Percentiles rank a stretch among this genome's conserved stretches.
phyloP scores from a whole-genome alignment of 495 filamentous ascomycete species.

The Penicillium pulvis region DNA sequence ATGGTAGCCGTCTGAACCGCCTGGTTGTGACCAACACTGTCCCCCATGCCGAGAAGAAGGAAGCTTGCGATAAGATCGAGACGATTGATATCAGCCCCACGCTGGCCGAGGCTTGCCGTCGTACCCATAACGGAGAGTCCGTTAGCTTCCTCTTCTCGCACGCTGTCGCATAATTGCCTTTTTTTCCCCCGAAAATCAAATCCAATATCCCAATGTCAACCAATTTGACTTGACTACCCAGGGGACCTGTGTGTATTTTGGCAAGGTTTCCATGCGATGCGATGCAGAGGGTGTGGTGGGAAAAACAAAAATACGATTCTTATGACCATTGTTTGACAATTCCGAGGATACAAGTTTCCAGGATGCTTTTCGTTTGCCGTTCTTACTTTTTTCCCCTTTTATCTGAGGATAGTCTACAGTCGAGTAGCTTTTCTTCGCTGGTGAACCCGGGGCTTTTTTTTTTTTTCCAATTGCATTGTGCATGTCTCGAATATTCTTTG shows the following conservation, averaged over 20 bases:
- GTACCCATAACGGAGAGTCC: constrained; percentile 95
- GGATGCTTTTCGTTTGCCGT: constrained; percentile 14
- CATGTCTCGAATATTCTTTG: constrained; percentile 12
- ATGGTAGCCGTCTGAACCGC: constrained; percentile 71
- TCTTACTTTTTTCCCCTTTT: constrained; percentile 1
- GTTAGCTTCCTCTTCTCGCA: constrained; percentile 95
- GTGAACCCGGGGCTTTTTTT: neutral
- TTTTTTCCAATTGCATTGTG: constrained; percentile 20
- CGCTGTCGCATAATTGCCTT: constrained; percentile 52
- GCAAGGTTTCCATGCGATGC: constrained; percentile 11
- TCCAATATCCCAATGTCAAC: constrained; percentile 5
- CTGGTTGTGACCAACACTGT: constrained; percentile 98
- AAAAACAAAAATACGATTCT: constrained; percentile 35
- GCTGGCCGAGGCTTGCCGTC: constrained; percentile 65
- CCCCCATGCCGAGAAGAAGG: constrained; percentile 76
- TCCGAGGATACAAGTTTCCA: constrained; percentile 3
- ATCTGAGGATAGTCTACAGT: neutral
- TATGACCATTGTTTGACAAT: constrained; percentile 26
- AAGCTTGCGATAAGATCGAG: constrained; percentile 72
- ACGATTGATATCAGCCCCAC: constrained; percentile 96
- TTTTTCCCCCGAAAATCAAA: constrained; percentile 2
- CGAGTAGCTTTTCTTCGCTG: neutral
- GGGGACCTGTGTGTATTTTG: constrained; percentile 15
- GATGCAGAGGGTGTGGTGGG: constrained; percentile 14
- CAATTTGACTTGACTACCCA: neutral